Base-by-base conservation (phyloP, 495 filamentous ascomycete genomes). In the Aspergillus hancockii region DNA sequence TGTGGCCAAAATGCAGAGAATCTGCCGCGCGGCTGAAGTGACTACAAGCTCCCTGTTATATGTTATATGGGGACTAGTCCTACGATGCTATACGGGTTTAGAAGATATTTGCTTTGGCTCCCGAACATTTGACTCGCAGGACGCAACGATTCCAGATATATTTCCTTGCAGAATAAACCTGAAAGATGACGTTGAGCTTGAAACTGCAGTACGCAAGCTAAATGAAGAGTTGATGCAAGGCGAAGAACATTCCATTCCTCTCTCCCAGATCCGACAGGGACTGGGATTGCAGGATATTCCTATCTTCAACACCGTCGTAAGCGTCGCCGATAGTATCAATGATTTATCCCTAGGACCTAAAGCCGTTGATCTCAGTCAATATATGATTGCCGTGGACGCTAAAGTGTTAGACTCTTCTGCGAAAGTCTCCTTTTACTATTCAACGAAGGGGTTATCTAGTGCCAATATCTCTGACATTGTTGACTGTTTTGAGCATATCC, bases 81-180 rank as follows among this genome's bases (percentile, higher is more conserved):
- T 87, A 16, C 71, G 78, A 32, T 74, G 70, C 30, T 85, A 84
- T 58, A 82, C 82, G 1, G 78, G 77, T 5, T 73, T 74, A 10
- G 75, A 83, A 28, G 78, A 82, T 41, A 71, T 86, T 19, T 81
- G 78, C 55, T 88, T 87, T 61, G 84, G 84, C 0, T 78, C 75
- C 55, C 68, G 69, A 18, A 55, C 55, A 10, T 68, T 67, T 0
- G 66, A 71, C 10, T 38, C 55, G 23, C 52, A 57, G 64, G 30
- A 63, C 73, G 49, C 60, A 71, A 46, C 31, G 60, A 22, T 55
- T 58, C 57, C 7, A 31, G 22, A 31, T 5, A 47, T 72, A 66
- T 38, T 73, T 58, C 53, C 66, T 36, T 77, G 72, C 49, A 73
- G 76, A 14, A 50, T 80, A 13, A 60, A 69, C 22, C 46, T 81